Percentiles rank a stretch among this genome's conserved stretches.
phyloP scores from a whole-genome alignment of 495 filamentous ascomycete genomes.

The Neurospora terricola region DNA sequence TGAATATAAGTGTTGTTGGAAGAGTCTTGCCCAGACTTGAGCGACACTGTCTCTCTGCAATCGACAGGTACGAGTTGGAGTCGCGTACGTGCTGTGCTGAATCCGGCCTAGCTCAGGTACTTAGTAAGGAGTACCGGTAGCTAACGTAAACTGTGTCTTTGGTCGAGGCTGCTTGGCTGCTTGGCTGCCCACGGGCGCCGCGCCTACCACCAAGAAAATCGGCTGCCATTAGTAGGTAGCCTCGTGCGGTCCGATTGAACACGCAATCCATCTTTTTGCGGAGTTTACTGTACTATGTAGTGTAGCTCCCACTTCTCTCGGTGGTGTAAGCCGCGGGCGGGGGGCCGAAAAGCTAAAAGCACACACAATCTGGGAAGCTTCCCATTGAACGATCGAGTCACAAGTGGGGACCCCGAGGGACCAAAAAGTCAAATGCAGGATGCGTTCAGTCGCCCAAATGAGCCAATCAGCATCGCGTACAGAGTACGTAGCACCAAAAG shows the following conservation, averaged over 20 bases:
- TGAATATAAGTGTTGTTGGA: neutral
- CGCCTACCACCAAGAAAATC: neutral
- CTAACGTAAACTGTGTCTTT: neutral
- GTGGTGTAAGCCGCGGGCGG: neutral
- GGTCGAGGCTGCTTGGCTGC: neutral
- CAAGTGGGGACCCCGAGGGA: neutral
- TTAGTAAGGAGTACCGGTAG: neutral
- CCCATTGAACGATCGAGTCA: slow-evolving; percentile 11
- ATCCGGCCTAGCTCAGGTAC: neutral
- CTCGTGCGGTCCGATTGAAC: neutral
- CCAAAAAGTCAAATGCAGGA: neutral
- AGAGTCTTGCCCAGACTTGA: neutral
- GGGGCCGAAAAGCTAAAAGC: neutral
- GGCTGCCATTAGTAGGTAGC: neutral
- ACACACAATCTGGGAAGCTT: slow-evolving; percentile 10
- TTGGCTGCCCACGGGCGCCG: neutral
- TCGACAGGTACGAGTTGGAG: neutral
- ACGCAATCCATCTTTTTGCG: neutral
- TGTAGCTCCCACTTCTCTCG: neutral
- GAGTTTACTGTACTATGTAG: neutral
- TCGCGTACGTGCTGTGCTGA: neutral
- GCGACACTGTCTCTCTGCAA: neutral
- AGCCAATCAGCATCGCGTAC: neutral
- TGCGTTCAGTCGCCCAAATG: neutral
- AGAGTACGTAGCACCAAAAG: neutral